These are phyloP conservation scores for Thelonectria discophora DNA, from an alignment of 2,329 filamentous ascomycete genomes.

Conservation along the genomic window DNA sequence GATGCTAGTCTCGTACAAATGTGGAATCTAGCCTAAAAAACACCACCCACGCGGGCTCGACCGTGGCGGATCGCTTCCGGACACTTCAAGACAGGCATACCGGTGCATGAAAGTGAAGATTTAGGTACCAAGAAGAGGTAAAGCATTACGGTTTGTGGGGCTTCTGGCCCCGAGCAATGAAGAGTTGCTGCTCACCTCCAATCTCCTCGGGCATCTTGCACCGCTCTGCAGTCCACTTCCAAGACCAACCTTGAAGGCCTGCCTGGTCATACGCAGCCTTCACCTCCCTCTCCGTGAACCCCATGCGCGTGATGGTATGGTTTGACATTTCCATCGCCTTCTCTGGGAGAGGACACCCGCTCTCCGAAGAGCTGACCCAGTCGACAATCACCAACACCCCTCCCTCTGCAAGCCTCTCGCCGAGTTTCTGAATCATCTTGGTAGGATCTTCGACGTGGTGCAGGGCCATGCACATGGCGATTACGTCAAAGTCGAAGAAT, in stretches of 20 bases:
- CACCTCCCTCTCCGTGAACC: slow-evolving; percentile 39
- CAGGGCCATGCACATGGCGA: slow-evolving; percentile 48
- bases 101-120: too few species aligned
- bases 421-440: slow-evolving; percentile 41
- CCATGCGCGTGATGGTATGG: slow-evolving; percentile 34
- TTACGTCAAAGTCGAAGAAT: slow-evolving; percentile 44
- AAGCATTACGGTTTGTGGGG: not conserved
- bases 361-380: slow-evolving; percentile 37
- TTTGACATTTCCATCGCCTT: slow-evolving; percentile 18
- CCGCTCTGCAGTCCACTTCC: slow-evolving; percentile 36
- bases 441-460: slow-evolving; percentile 47
- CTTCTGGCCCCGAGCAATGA: slow-evolving; percentile 38
- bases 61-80: too few species aligned
- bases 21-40: too few species aligned
- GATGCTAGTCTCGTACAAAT: too few species aligned
- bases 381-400: slow-evolving; percentile 48
- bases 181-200: slow-evolving; percentile 40
- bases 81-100: too few species aligned
- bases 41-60: too few species aligned
- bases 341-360: slow-evolving; percentile 12
- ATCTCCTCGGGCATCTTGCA: slow-evolving; percentile 37
- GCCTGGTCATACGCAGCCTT: slow-evolving; percentile 33
- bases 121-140: too few species aligned
- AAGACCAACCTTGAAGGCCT: slow-evolving; percentile 38
- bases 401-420: slow-evolving; percentile 41